A percentile compares a stretch with the other conserved stretches of the same genome.
Conservation (phyloP, 2,329 filamentous ascomycete species). For the Diaporthe batatas region DNA sequence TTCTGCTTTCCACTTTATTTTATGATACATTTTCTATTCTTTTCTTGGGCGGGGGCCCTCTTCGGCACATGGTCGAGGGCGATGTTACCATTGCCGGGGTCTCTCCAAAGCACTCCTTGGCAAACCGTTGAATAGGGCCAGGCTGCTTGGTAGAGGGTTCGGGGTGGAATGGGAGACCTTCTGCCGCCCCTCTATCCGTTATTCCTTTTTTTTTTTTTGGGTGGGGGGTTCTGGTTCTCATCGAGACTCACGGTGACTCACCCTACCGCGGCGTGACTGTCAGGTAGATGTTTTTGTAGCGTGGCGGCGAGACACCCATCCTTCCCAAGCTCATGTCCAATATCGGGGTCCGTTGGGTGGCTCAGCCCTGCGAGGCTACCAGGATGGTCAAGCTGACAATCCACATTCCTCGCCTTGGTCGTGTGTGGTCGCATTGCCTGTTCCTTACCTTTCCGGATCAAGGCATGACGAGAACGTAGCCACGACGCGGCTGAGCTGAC, state of each 20-base stretch:
- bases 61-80: neutral
- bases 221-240: no score
- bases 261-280: conserved; percentile 9
- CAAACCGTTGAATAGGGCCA: conserved; percentile 11
- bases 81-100: neutral
- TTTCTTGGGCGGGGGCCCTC: no score
- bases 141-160: neutral
- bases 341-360: conserved; percentile 25
- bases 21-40: neutral
- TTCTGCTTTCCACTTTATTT: neutral
- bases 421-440: conserved; percentile 16
- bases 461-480: conserved; percentile 16
- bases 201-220: no score
- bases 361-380: conserved; percentile 41
- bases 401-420: conserved; percentile 2
- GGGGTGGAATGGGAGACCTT: neutral
- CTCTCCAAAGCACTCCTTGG: neutral
- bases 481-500: conserved; percentile 34
- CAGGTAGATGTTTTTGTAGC: neutral
- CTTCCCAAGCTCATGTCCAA: conserved; percentile 2
- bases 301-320: conserved; percentile 29
- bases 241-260: neutral
- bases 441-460: conserved; percentile 23
- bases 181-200: neutral
- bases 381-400: conserved; percentile 5